Evolutionary conservation across 371 early-diverging fungal genomes (phyloP).

Genomic region (Saksenaea vasiformis): DNA sequence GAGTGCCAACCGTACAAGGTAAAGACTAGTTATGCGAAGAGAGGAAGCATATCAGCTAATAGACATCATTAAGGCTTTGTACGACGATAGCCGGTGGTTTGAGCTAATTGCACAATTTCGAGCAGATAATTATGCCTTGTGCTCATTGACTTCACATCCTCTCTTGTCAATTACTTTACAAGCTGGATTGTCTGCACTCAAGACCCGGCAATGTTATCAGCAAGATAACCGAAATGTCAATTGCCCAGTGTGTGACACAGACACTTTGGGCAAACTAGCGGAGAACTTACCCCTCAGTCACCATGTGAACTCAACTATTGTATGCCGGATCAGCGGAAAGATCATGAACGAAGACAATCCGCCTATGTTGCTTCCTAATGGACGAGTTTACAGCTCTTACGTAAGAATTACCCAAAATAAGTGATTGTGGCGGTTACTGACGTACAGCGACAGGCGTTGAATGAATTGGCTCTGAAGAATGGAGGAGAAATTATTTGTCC

Average conservation of each 20-base stretch:
- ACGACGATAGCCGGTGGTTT: slow-evolving; percentile 80
- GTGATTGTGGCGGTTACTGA: not conserved
- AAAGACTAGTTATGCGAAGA: slow-evolving; percentile 5
- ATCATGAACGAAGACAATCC: slow-evolving; percentile 95
- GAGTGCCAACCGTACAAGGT: slow-evolving; percentile 52
- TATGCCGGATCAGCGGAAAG: slow-evolving; percentile 86
- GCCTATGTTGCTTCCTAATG: slow-evolving; percentile 94
- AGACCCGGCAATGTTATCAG: slow-evolving; percentile 81
- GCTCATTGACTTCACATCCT: slow-evolving; percentile 83
- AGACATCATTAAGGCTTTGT: slow-evolving; percentile 53
- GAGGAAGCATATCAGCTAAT: not conserved
- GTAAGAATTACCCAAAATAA: slow-evolving; percentile 37
- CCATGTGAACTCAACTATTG: slow-evolving; percentile 90
- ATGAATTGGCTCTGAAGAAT: slow-evolving; percentile 78
- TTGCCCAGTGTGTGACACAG: slow-evolving; percentile 90
- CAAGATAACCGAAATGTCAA: slow-evolving; percentile 78
- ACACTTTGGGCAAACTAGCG: slow-evolving; percentile 85
- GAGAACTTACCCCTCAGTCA: slow-evolving; percentile 84
- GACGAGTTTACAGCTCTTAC: slow-evolving; percentile 86
- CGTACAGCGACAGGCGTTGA: slow-evolving; percentile 61
- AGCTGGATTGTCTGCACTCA: slow-evolving; percentile 91
- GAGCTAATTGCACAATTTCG: slow-evolving; percentile 79
- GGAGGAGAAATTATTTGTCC: slow-evolving; percentile 83
- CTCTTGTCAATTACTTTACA: slow-evolving; percentile 85
- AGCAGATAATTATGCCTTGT: slow-evolving; percentile 79